phyloP scores from a whole-genome alignment of 805 yeast genomes.

The Myxozyma neglecta region DNA sequence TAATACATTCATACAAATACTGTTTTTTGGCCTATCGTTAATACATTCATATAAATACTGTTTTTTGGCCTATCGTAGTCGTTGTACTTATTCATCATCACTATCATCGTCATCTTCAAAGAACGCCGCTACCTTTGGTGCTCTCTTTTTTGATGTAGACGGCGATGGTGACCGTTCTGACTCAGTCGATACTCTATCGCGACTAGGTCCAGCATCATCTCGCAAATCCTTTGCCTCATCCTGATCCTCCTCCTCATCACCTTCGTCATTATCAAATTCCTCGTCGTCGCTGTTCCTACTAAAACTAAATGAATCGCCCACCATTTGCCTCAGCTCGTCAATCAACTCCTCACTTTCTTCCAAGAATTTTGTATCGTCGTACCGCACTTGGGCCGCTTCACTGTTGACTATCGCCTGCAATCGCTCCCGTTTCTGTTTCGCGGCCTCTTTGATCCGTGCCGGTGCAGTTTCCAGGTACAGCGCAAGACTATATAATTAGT shows the following conservation, averaged over 20 bases:
- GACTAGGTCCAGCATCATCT: not conserved
- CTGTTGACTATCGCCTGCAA: conserved; percentile 41
- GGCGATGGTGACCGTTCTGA: not conserved
- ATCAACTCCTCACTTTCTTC: conserved; percentile 45
- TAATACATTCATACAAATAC: too few species aligned
- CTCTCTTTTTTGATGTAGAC: conserved; percentile 2
- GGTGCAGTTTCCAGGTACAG: conserved; percentile 27
- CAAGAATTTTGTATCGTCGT: conserved; percentile 43
- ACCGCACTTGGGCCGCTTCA: conserved; percentile 38
- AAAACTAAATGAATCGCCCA: conserved; percentile 21
- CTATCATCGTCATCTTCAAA: conserved; percentile 24
- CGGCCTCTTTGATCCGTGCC: conserved; percentile 28
- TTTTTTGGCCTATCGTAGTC: not conserved
- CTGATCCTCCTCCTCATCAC: conserved; percentile 4
- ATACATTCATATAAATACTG: not conserved
- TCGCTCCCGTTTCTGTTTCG: conserved; percentile 43
- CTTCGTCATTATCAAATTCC: not conserved
- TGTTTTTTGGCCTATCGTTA: not conserved
- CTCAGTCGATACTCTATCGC: not conserved
- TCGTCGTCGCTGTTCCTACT: conserved; percentile 2
- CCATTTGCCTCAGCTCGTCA: conserved; percentile 41
- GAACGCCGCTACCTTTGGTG: conserved; percentile 22
- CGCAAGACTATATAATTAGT: conserved; percentile 11
- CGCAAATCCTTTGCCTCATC: conserved; percentile 3
- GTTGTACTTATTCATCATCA: conserved; percentile 1